Evolutionary conservation across 225 moss, liverwort and hornwort species (phyloP).

Genomic region (Neckera pumila): DNA sequence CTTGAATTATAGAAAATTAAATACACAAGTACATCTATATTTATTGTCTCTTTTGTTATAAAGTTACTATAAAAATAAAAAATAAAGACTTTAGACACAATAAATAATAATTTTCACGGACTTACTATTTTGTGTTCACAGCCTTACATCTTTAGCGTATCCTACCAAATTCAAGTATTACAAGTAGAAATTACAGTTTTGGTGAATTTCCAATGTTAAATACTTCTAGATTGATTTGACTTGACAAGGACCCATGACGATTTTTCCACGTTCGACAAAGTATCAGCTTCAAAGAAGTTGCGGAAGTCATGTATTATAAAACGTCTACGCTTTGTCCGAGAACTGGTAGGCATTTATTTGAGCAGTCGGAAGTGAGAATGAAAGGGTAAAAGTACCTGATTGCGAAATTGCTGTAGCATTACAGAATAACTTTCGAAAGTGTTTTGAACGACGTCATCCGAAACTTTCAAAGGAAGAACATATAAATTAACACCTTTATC

Average conservation of each 20-base stretch:
- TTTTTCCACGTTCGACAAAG: neutral
- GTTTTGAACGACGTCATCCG: constrained; percentile 57
- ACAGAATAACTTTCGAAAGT: constrained; percentile 71
- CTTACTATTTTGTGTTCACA: neutral
- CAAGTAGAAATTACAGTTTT: neutral
- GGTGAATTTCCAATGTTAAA: neutral
- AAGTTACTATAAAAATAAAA: too few relatives aligned
- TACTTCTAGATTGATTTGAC: neutral
- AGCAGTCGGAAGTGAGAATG: neutral
- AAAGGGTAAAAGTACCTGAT: constrained; percentile 40
- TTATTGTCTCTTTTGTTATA: neutral
- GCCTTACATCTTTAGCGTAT: neutral
- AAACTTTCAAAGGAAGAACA: constrained; percentile 67
- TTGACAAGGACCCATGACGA: neutral
- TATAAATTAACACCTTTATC: constrained; percentile 62
- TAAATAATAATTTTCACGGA: neutral
- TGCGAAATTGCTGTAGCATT: constrained; percentile 72
- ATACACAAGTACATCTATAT: neutral
- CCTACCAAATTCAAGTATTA: neutral
- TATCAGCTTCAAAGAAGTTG: neutral
- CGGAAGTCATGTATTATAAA: neutral
- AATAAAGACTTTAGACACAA: neutral
- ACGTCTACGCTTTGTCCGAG: neutral
- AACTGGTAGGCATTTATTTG: neutral
- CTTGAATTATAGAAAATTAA: neutral